Conservation (phyloP, 352 stramenopile genomes). For the Phytophthora ramorum region DNA sequence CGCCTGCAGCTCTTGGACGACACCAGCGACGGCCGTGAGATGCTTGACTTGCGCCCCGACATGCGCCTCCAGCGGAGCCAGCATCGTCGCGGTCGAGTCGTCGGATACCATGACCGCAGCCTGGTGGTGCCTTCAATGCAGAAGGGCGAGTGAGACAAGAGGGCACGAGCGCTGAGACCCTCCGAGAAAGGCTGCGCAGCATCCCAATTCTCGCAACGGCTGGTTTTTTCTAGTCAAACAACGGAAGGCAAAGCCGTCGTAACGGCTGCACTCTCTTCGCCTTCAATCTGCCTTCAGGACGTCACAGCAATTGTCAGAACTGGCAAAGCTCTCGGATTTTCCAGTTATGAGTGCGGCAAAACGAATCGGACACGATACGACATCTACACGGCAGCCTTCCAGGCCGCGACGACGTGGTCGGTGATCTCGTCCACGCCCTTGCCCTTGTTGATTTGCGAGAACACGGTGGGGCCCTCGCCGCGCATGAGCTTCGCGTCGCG, state of each 20-base stretch:
- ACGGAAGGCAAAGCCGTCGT: neutral
- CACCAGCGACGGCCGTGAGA: constrained; percentile 25
- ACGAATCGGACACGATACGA: neutral
- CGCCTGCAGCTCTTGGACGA: constrained; percentile 45
- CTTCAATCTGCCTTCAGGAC: neutral
- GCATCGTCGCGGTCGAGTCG: constrained; percentile 5
- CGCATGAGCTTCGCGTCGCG: constrained; percentile 96
- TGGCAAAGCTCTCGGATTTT: constrained; percentile 3
- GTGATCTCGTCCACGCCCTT: constrained; percentile 92
- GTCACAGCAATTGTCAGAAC: constrained; percentile 13
- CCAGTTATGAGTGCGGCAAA: constrained; percentile 5
- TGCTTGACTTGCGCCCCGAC: constrained; percentile 42
- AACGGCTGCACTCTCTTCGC: constrained; percentile 2
- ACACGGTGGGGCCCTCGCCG: constrained; percentile 93
- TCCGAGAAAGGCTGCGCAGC: constrained; percentile 5
- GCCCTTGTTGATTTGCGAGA: constrained; percentile 95
- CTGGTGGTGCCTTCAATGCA: constrained; percentile 21
- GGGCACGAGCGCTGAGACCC: neutral
- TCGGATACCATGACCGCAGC: constrained; percentile 17
- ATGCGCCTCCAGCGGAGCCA: constrained; percentile 39
- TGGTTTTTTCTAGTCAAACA: constrained; percentile 6
- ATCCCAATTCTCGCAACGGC: constrained; percentile 14
- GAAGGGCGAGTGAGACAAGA: constrained; percentile 24
- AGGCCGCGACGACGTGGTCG: constrained; percentile 64
- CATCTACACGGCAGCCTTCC: constrained; percentile 38